Percentiles rank a stretch among this genome's conserved stretches.
Evolutionary conservation across 2,329 filamentous ascomycete species (phyloP).

Genomic region (Beauveria sp.): DNA sequence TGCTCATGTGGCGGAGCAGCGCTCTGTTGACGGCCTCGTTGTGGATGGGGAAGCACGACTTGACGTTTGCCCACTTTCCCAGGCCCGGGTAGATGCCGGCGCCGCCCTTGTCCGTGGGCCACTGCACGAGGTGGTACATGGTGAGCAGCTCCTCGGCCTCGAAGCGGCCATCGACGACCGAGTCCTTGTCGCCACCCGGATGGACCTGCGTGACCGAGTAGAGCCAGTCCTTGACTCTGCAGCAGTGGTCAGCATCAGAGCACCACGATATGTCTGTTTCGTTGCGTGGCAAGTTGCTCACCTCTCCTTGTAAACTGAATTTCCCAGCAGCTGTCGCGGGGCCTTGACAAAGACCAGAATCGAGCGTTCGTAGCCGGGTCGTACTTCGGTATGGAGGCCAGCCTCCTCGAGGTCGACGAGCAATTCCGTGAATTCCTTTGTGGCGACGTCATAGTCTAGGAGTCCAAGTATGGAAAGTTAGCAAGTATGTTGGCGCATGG

Average conservation of each 20-base stretch:
- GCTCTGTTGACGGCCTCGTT: slow-evolving; percentile 49
- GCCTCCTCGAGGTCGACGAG: slow-evolving; percentile 52
- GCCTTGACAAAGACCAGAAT: slow-evolving; percentile 61
- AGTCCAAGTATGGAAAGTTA: neutral
- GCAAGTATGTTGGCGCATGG: neutral
- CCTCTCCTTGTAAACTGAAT: slow-evolving; percentile 61
- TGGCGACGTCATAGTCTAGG: slow-evolving; percentile 27
- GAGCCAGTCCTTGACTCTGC: slow-evolving; percentile 67
- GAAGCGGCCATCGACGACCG: slow-evolving; percentile 40
- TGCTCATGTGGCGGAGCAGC: slow-evolving; percentile 50
- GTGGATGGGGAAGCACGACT: slow-evolving; percentile 55
- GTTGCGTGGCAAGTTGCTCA: slow-evolving; percentile 21
- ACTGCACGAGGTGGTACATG: slow-evolving; percentile 59
- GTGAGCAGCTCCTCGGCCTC: slow-evolving; percentile 65
- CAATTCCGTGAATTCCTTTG: slow-evolving; percentile 34
- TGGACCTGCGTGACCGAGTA: slow-evolving; percentile 60
- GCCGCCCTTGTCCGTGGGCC: slow-evolving; percentile 49
- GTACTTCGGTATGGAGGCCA: slow-evolving; percentile 63
- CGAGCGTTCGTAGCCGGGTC: slow-evolving; percentile 59
- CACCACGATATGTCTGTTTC: neutral
- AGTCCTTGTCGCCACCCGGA: slow-evolving; percentile 46
- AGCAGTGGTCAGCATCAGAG: neutral
- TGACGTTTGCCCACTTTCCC: slow-evolving; percentile 53
- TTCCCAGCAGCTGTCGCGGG: slow-evolving; percentile 54
- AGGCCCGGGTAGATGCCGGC: slow-evolving; percentile 52